Percentiles rank a stretch among this genome's conserved stretches.
Conservation (phyloP, 2,329 filamentous ascomycete genomes). For the Zasmidium citrigriseum region DNA sequence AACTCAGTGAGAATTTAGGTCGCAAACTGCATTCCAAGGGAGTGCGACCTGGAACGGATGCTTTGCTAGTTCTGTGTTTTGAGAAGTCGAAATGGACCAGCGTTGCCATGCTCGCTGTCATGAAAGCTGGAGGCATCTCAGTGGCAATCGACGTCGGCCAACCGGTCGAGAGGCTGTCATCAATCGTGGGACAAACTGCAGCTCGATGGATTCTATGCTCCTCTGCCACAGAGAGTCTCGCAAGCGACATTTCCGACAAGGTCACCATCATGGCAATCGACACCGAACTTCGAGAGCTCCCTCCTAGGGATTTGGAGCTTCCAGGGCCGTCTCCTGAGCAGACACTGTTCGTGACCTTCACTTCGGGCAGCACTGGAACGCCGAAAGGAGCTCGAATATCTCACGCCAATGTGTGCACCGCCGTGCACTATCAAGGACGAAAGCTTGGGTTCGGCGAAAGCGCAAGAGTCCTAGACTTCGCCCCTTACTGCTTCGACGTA, state of each 20-base stretch:
- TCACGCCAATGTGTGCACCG: slow-evolving; percentile 11
- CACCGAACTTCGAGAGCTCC: not conserved
- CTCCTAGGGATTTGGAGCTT: not conserved
- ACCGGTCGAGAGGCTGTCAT: slow-evolving; percentile 8
- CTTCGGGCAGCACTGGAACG: slow-evolving; percentile 53
- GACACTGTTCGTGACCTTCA: slow-evolving; percentile 15
- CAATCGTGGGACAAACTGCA: slow-evolving; percentile 20
- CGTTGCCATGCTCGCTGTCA: slow-evolving; percentile 40
- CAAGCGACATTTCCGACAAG: not conserved
- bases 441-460: slow-evolving; percentile 9
- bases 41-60: too few relatives aligned
- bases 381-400: slow-evolving; percentile 6
- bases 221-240: not conserved
- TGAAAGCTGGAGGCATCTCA: slow-evolving; percentile 40
- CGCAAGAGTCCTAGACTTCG: slow-evolving; percentile 26
- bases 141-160: slow-evolving; percentile 39
- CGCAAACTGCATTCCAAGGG: not conserved
- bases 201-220: slow-evolving; percentile 19
- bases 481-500: slow-evolving; percentile 27
- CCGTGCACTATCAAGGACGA: slow-evolving; percentile 5
- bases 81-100: slow-evolving; percentile 40
- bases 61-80: slow-evolving; percentile 39
- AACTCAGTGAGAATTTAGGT: slow-evolving; percentile 13
- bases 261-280: not conserved
- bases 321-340: not conserved